Conservation (phyloP, 2,329 filamentous ascomycete genomes). For the Xylariales sp. region DNA sequence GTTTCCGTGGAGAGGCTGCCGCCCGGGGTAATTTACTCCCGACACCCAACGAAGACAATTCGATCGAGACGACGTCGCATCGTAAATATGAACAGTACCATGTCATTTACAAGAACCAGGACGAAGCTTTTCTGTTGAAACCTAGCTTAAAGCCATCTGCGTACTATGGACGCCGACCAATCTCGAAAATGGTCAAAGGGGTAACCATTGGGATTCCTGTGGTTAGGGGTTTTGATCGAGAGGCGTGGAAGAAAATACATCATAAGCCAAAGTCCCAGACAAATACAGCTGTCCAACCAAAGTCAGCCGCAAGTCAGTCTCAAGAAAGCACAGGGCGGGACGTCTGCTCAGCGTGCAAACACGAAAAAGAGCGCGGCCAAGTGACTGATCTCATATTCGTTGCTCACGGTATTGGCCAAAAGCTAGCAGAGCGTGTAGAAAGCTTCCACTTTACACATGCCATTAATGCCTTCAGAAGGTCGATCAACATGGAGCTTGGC, state of each 20-base stretch:
- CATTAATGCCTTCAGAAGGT: slow-evolving; percentile 83
- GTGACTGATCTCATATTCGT: slow-evolving; percentile 88
- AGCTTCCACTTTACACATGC: slow-evolving; percentile 97
- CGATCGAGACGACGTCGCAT: slow-evolving; percentile 35
- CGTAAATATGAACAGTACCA: slow-evolving; percentile 70
- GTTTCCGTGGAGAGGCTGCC: slow-evolving; percentile 55
- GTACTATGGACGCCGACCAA: slow-evolving; percentile 76
- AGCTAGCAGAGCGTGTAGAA: slow-evolving; percentile 89
- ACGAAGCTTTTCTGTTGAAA: slow-evolving; percentile 78
- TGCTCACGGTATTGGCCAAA: slow-evolving; percentile 94
- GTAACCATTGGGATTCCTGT: slow-evolving; percentile 79
- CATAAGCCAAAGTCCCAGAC: slow-evolving; percentile 33
- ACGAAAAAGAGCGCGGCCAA: slow-evolving; percentile 59
- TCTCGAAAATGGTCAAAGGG: slow-evolving; percentile 81
- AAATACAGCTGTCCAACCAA: slow-evolving; percentile 17
- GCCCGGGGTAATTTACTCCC: slow-evolving; percentile 40
- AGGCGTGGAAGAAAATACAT: slow-evolving; percentile 71
- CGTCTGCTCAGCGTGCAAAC: slow-evolving; percentile 54
- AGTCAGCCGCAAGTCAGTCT: slow-evolving; percentile 21
- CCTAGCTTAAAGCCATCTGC: slow-evolving; percentile 79
- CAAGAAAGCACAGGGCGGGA: slow-evolving; percentile 14
- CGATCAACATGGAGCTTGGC: slow-evolving; percentile 79
- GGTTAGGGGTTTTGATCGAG: slow-evolving; percentile 81
- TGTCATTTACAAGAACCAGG: slow-evolving; percentile 79
- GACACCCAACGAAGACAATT: slow-evolving; percentile 30